Base-by-base conservation (phyloP, 805 yeast species). In the Ogataea neopini region DNA sequence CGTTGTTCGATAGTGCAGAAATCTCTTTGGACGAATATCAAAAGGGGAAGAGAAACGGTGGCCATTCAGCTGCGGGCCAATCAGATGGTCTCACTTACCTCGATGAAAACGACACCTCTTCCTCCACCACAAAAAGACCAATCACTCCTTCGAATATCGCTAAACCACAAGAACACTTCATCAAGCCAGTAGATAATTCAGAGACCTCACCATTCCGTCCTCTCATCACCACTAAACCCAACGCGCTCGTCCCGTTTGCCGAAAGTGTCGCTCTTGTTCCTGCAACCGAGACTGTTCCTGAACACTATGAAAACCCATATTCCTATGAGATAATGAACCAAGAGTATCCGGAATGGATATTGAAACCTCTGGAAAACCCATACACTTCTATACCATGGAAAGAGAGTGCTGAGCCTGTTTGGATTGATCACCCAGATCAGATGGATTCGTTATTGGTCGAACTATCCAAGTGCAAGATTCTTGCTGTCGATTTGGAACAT, bases 401-500 rank as follows among this genome's bases (percentile, higher is more conserved):
- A 15, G 77, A 73, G 6, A 61, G 75, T 2, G 77, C 56, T 6
- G 70, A 71, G 11, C 84, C 92, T 11, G 74, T 71, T 2, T 88
- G 94, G 88, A 86, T 94, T 0, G 90, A 86, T 53, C 73, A 76
- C 1, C 66, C 70, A 0, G 81, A 75, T 18, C 68, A 71, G 19
- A 63, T 94, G 20, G 58, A 68, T 1, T 65, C 61, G 5, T 78
- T 94, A 85, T 53, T 88, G 1, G 62, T 67, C 1, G 77, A 74
- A 6, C 71, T 94, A 38, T 62, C 66, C 43, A 60, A 64, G 3
- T 73, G 75, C 47, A 68, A 72, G 2, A 96, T 81, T 47, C 79
- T 94, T 33, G 99, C 98, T 1, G 85, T 94, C 13, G 99, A 94
- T 74, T 77, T 94, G 51, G 99, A 94, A 62, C 99, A 94, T 67